Evolutionary conservation across 108 stramenopile species (phyloP).

Genomic region (Cyclostephanos invisitatus): DNA sequence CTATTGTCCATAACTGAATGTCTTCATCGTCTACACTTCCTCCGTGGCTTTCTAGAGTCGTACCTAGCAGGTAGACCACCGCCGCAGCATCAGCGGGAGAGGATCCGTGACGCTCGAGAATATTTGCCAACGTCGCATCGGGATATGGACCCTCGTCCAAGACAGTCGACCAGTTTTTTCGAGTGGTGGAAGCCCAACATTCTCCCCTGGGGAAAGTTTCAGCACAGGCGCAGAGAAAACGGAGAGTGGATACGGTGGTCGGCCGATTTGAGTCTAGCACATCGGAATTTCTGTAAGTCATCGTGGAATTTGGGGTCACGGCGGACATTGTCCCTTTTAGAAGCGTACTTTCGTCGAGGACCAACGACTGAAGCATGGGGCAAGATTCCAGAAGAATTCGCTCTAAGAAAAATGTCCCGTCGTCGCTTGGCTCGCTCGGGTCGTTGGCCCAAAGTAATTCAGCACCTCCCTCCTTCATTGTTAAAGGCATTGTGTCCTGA

Average conservation of each 20-base stretch:
- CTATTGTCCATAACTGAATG: conserved; percentile 66
- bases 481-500: not conserved
- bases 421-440: conserved; percentile 5
- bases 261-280: conserved; percentile 17
- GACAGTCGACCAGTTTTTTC: conserved; percentile 52
- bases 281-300: not conserved
- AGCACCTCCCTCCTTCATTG: not conserved
- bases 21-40: conserved; percentile 51
- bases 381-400: conserved; percentile 31
- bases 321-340: conserved; percentile 18
- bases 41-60: conserved; percentile 63
- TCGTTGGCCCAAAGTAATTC: not conserved
- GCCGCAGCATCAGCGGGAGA: conserved; percentile 56
- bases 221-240: conserved; percentile 64
- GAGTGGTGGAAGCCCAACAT: conserved; percentile 70
- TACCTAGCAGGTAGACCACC: conserved; percentile 57
- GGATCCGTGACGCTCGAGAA: conserved; percentile 54
- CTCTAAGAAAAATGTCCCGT: conserved; percentile 7
- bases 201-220: conserved; percentile 78
- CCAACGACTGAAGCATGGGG: conserved; percentile 38
- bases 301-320: conserved; percentile 7
- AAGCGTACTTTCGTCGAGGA: conserved; percentile 16
- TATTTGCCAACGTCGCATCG: conserved; percentile 35
- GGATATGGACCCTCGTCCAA: conserved; percentile 40
- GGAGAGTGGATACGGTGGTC: conserved; percentile 47